Evolutionary conservation across 2,329 filamentous ascomycete genomes (phyloP).

Genomic region (Teratosphaeria gauchensis): DNA sequence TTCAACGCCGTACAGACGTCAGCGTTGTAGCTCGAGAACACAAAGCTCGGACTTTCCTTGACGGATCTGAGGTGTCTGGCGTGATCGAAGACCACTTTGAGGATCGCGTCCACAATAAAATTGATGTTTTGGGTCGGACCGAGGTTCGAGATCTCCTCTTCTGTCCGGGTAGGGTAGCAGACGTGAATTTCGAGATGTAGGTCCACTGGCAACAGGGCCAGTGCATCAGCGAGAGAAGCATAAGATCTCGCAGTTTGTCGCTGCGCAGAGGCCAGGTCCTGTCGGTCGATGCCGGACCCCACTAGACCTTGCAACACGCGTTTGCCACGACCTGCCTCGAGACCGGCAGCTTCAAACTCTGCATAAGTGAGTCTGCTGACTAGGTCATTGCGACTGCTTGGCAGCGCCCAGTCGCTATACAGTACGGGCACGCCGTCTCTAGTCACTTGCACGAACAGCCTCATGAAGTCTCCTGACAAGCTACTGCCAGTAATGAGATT

Average conservation of each 20-base stretch:
- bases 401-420: slow-evolving; percentile 69
- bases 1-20: slow-evolving; percentile 88
- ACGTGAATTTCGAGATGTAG: slow-evolving; percentile 91
- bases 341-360: slow-evolving; percentile 52
- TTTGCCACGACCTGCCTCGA: slow-evolving; percentile 16
- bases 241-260: slow-evolving; percentile 62
- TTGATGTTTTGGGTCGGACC: slow-evolving; percentile 77
- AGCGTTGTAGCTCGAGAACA: slow-evolving; percentile 88
- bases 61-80: slow-evolving; percentile 57
- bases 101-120: slow-evolving; percentile 69
- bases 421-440: slow-evolving; percentile 78
- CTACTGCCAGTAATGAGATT: slow-evolving; percentile 91
- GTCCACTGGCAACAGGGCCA: slow-evolving; percentile 62
- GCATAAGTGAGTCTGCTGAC: slow-evolving; percentile 67
- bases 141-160: slow-evolving; percentile 61
- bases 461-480: slow-evolving; percentile 87
- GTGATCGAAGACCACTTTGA: slow-evolving; percentile 84
- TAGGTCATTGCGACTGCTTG: slow-evolving; percentile 52
- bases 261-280: slow-evolving; percentile 56
- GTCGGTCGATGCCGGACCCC: slow-evolving; percentile 18
- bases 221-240: slow-evolving; percentile 66
- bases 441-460: slow-evolving; percentile 85
- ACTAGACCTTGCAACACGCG: slow-evolving; percentile 19
- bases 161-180: slow-evolving; percentile 67
- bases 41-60: slow-evolving; percentile 50